Conservation (phyloP, 2,329 filamentous ascomycete species). For the Aspergillus pseudonomiae region DNA sequence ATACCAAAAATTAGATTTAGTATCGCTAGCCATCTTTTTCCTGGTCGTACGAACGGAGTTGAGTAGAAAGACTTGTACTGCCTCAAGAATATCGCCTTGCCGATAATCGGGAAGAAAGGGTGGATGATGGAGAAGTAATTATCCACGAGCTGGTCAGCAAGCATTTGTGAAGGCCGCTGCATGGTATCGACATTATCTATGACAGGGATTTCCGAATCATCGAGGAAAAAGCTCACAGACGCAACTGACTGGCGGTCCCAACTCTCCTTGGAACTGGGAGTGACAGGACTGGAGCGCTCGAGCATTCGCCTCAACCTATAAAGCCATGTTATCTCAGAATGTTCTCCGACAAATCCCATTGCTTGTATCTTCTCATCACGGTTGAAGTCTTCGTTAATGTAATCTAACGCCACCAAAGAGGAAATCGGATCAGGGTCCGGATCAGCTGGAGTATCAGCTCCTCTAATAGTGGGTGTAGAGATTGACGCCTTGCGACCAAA, state of each 20-base stretch:
- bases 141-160: slow-evolving; percentile 45
- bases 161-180: slow-evolving; percentile 38
- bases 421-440: slow-evolving; percentile 26
- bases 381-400: slow-evolving; percentile 49
- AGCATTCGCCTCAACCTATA: slow-evolving; percentile 44
- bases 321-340: slow-evolving; percentile 49
- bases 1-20: slow-evolving; percentile 51
- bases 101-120: slow-evolving; percentile 46
- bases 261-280: slow-evolving; percentile 20
- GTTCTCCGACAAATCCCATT: slow-evolving; percentile 49
- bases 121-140: slow-evolving; percentile 45
- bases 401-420: slow-evolving; percentile 41
- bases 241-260: slow-evolving; percentile 32
- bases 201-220: slow-evolving; percentile 40
- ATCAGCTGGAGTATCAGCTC: slow-evolving; percentile 13
- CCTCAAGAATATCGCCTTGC: slow-evolving; percentile 41
- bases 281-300: slow-evolving; percentile 28
- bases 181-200: slow-evolving; percentile 40
- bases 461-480: slow-evolving; percentile 12
- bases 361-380: slow-evolving; percentile 42
- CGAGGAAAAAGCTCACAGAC: slow-evolving; percentile 43
- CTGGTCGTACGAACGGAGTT: slow-evolving; percentile 35
- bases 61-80: slow-evolving; percentile 44
- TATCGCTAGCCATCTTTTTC: slow-evolving; percentile 45
- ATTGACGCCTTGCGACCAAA: slow-evolving; percentile 16